Evolutionary conservation across 768 basidiomycete species (phyloP).

Genomic region (Serendipita sp.): DNA sequence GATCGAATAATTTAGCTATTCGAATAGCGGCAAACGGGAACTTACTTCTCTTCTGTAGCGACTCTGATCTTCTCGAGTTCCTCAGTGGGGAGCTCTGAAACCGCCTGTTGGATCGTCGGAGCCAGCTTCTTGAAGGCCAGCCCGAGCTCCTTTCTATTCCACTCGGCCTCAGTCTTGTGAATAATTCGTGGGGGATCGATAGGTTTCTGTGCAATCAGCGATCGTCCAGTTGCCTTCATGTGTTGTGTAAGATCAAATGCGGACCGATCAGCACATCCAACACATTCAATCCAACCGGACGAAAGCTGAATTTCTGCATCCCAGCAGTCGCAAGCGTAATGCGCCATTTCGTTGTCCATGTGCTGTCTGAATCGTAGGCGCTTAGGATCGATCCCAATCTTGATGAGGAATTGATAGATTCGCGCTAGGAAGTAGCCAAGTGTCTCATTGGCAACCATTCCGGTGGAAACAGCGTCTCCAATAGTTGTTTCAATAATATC

Average conservation of each 20-base stretch:
- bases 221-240: slow-evolving; percentile 62
- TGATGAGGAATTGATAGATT: slow-evolving; percentile 74
- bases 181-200: slow-evolving; percentile 73
- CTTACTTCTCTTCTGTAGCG: slow-evolving; percentile 62
- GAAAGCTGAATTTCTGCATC: slow-evolving; percentile 95
- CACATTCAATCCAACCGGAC: slow-evolving; percentile 94
- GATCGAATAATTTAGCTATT: neutral
- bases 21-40: neutral
- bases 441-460: slow-evolving; percentile 90
- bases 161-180: slow-evolving; percentile 62
- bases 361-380: slow-evolving; percentile 92
- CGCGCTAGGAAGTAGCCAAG: slow-evolving; percentile 94
- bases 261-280: slow-evolving; percentile 95
- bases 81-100: slow-evolving; percentile 52
- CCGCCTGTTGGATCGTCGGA: slow-evolving; percentile 41
- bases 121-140: slow-evolving; percentile 80
- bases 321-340: slow-evolving; percentile 99
- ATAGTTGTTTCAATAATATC: slow-evolving; percentile 50
- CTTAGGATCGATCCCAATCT: slow-evolving; percentile 74
- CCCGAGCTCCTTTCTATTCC: slow-evolving; percentile 79
- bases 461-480: slow-evolving; percentile 76
- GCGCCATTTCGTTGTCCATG: slow-evolving; percentile 99
- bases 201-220: slow-evolving; percentile 73
- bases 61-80: slow-evolving; percentile 49
- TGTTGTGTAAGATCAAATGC: slow-evolving; percentile 95